phyloP scores from a whole-genome alignment of 1,284 basidiomycete species.

The Cerioporus squamosus region DNA sequence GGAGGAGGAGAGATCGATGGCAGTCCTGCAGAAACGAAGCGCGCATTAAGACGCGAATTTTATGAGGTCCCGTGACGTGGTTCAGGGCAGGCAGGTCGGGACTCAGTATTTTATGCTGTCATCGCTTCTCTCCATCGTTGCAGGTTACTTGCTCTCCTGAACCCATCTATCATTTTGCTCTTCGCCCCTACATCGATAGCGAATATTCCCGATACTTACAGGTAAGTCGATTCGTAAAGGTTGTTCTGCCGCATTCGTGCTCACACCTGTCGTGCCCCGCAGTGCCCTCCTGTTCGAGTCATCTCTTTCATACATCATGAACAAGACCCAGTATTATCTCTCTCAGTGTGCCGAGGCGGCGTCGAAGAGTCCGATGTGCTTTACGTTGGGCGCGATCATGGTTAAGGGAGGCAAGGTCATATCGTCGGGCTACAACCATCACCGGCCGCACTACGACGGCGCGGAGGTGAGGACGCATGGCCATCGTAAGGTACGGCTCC shows the following conservation, averaged over 20 bases:
- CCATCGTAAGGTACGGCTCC: slow-evolving; percentile 41
- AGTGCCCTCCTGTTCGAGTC: not conserved
- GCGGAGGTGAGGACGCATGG: slow-evolving; percentile 45
- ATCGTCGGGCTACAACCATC: slow-evolving; percentile 57
- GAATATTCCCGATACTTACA: not conserved
- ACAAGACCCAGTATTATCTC: slow-evolving; percentile 56
- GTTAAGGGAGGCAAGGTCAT: slow-evolving; percentile 64
- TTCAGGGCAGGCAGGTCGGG: slow-evolving; percentile 19
- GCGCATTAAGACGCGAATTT: slow-evolving; percentile 21
- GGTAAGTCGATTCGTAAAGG: not conserved
- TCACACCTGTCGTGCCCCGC: slow-evolving; percentile 3
- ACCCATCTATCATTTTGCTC: not conserved
- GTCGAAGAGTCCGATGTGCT: slow-evolving; percentile 57
- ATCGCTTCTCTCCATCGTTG: not conserved
- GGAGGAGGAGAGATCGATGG: slow-evolving; percentile 31
- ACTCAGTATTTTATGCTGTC: slow-evolving; percentile 8
- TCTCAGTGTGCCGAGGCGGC: slow-evolving; percentile 57
- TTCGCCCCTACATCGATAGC: not conserved
- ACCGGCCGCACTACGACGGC: slow-evolving; percentile 58
- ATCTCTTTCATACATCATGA: slow-evolving; percentile 38
- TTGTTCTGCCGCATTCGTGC: not conserved
- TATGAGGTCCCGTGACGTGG: slow-evolving; percentile 21
- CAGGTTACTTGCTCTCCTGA: not conserved
- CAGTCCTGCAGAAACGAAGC: slow-evolving; percentile 8
- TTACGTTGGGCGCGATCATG: slow-evolving; percentile 58